Conservation (phyloP, 2,329 filamentous ascomycete species). For the Didymella glomerata region DNA sequence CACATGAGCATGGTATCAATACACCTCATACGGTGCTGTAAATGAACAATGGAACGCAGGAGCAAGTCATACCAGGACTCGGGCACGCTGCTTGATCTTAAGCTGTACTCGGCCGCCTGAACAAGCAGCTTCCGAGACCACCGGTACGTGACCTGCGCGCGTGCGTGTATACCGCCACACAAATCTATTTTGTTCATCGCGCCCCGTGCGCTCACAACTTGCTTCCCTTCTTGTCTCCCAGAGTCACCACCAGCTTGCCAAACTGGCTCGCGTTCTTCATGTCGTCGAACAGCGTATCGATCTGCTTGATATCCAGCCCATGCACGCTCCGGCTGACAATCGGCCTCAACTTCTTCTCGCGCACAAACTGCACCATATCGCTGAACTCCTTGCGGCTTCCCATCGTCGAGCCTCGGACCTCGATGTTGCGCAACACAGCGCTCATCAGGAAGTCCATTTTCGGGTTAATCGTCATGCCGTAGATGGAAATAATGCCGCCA, state of each 20-base stretch:
- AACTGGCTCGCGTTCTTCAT: slow-evolving; percentile 89
- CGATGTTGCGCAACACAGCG: slow-evolving; percentile 86
- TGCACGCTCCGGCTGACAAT: slow-evolving; percentile 78
- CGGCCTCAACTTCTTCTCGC: slow-evolving; percentile 74
- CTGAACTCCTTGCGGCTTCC: slow-evolving; percentile 86
- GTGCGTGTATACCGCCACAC: neutral
- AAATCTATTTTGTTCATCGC: neutral
- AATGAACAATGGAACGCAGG: neutral
- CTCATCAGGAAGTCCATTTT: slow-evolving; percentile 88
- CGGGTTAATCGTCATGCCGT: slow-evolving; percentile 89
- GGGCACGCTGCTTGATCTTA: neutral
- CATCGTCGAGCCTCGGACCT: slow-evolving; percentile 88
- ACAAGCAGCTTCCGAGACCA: neutral
- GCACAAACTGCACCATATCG: slow-evolving; percentile 89
- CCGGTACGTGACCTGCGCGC: neutral
- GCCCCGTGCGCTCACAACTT: slow-evolving; percentile 38
- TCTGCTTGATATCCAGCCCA: slow-evolving; percentile 77
- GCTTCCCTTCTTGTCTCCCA: slow-evolving; percentile 39
- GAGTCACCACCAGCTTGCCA: slow-evolving; percentile 83
- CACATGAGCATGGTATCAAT: slow-evolving; percentile 4
- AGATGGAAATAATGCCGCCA: slow-evolving; percentile 84
- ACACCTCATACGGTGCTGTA: slow-evolving; percentile 10
- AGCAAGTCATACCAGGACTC: neutral
- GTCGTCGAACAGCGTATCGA: slow-evolving; percentile 84
- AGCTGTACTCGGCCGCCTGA: too few species aligned